Evolutionary conservation across 2,329 filamentous ascomycete species (phyloP).

Genomic region (Monosporascus sp.): DNA sequence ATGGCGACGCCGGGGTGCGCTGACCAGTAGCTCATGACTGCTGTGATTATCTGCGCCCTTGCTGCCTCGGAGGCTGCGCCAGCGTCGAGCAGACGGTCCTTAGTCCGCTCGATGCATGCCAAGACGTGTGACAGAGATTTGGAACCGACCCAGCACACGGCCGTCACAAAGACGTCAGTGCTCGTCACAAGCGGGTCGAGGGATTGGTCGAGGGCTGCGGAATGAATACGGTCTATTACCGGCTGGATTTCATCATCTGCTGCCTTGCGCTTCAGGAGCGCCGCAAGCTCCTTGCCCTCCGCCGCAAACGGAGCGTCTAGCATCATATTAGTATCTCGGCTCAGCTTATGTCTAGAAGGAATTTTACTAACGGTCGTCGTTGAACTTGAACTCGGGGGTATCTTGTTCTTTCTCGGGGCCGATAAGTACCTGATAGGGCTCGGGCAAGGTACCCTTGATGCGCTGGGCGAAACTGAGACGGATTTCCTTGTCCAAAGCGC

Average conservation of each 20-base stretch:
- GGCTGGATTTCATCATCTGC: slow-evolving; percentile 81
- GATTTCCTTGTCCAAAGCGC: slow-evolving; percentile 93
- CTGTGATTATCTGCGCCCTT: slow-evolving; percentile 80
- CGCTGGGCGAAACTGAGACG: slow-evolving; percentile 92
- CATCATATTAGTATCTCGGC: slow-evolving; percentile 12
- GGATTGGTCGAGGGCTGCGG: slow-evolving; percentile 64
- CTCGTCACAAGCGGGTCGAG: slow-evolving; percentile 79
- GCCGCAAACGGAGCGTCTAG: slow-evolving; percentile 73
- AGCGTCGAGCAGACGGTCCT: slow-evolving; percentile 77
- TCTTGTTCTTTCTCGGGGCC: slow-evolving; percentile 88
- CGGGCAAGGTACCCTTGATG: slow-evolving; percentile 88
- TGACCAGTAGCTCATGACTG: slow-evolving; percentile 88
- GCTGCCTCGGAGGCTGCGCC: slow-evolving; percentile 70
- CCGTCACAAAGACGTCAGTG: slow-evolving; percentile 89
- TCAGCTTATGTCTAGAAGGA: slow-evolving; percentile 1
- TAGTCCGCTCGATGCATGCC: slow-evolving; percentile 91
- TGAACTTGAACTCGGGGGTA: slow-evolving; percentile 92
- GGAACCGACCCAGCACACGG: slow-evolving; percentile 87
- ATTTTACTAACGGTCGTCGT: slow-evolving; percentile 57
- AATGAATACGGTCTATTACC: slow-evolving; percentile 73
- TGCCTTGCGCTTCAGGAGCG: slow-evolving; percentile 77
- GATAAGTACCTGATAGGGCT: slow-evolving; percentile 76
- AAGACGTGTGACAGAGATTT: slow-evolving; percentile 96
- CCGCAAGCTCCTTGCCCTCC: slow-evolving; percentile 77
- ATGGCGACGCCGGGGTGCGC: slow-evolving; percentile 89